Percentiles rank a stretch among this genome's conserved stretches.
These are phyloP conservation scores for Raphanus sativus DNA, from an alignment of 345 rosid species.

Conservation along the genomic window DNA sequence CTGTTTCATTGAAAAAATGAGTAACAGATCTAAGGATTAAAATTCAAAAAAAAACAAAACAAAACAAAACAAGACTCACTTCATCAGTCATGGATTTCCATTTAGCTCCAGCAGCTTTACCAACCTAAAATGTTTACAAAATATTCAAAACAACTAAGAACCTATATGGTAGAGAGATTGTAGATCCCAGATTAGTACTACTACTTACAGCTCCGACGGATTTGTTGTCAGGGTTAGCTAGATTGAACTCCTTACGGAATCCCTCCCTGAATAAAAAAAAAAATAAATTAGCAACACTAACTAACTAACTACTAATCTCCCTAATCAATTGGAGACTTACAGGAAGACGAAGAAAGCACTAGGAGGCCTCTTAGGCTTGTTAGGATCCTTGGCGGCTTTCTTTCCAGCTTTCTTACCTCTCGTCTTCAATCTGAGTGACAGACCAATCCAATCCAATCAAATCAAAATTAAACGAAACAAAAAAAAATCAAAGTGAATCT, in stretches of 20 bases:
- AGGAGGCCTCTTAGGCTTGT: conserved; percentile 78
- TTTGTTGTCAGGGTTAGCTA: conserved; percentile 73
- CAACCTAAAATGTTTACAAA: conserved; percentile 50
- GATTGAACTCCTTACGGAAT: conserved; percentile 61
- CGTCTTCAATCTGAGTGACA: conserved; percentile 52
- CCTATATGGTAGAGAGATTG: neutral
- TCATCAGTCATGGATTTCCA: conserved; percentile 68
- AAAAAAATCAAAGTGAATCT: conserved; percentile 13
- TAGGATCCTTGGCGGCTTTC: conserved; percentile 65
- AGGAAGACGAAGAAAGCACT: conserved; percentile 82
- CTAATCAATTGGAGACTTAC: conserved; percentile 30
- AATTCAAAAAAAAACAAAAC: neutral
- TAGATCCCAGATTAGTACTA: conserved; percentile 9
- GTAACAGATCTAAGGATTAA: neutral
- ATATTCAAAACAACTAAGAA: conserved; percentile 2
- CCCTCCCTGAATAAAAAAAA: conserved; percentile 47
- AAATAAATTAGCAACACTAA: too few species aligned
- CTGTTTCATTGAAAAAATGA: conserved; percentile 32
- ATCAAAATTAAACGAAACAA: neutral
- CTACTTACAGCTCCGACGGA: conserved; percentile 63
- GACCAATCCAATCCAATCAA: neutral
- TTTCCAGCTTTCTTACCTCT: conserved; percentile 46
- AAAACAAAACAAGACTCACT: conserved; percentile 42
- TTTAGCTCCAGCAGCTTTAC: conserved; percentile 74
- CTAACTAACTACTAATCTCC: too few species aligned